phyloP scores from a whole-genome alignment of 768 basidiomycete species.

The Trametes coccinea region DNA sequence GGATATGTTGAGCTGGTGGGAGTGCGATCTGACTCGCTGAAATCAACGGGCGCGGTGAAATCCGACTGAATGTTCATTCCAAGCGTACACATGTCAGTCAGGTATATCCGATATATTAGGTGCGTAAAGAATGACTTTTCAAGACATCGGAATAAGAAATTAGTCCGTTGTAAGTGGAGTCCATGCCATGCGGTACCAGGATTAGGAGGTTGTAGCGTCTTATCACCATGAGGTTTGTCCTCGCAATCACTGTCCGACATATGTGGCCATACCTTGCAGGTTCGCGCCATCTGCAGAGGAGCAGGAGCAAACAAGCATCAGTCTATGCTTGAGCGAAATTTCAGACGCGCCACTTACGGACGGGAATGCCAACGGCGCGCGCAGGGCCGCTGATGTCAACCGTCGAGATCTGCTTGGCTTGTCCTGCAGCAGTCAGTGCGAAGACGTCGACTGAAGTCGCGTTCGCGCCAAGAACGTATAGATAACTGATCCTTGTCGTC shows the following conservation, averaged over 20 bases:
- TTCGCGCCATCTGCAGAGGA: slow-evolving; percentile 30
- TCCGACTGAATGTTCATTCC: too few relatives aligned
- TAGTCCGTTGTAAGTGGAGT: too few relatives aligned
- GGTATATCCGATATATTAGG: too few relatives aligned
- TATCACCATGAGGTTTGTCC: too few relatives aligned
- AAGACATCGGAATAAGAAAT: too few relatives aligned
- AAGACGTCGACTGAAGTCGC: slow-evolving; percentile 41
- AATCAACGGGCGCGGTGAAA: too few relatives aligned
- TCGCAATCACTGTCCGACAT: slow-evolving; percentile 13
- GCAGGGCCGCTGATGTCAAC: slow-evolving; percentile 36
- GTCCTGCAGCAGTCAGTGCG: slow-evolving; percentile 39
- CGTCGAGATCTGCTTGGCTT: slow-evolving; percentile 35
- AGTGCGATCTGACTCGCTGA: too few relatives aligned
- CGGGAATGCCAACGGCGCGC: slow-evolving; percentile 32
- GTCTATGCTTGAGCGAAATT: not conserved
- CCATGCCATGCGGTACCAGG: too few relatives aligned
- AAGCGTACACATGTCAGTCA: too few relatives aligned
- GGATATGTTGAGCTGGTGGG: not conserved
- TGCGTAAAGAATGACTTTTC: too few relatives aligned
- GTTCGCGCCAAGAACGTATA: slow-evolving; percentile 42
- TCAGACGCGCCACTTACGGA: slow-evolving; percentile 31
- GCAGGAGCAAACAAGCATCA: not conserved
- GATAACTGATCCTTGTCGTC: slow-evolving; percentile 34
- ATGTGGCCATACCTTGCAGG: slow-evolving; percentile 40
- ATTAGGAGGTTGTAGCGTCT: too few relatives aligned